Evolutionary conservation across 495 filamentous ascomycete species (phyloP).

Genomic region (Aspergillus coremiiformis): DNA sequence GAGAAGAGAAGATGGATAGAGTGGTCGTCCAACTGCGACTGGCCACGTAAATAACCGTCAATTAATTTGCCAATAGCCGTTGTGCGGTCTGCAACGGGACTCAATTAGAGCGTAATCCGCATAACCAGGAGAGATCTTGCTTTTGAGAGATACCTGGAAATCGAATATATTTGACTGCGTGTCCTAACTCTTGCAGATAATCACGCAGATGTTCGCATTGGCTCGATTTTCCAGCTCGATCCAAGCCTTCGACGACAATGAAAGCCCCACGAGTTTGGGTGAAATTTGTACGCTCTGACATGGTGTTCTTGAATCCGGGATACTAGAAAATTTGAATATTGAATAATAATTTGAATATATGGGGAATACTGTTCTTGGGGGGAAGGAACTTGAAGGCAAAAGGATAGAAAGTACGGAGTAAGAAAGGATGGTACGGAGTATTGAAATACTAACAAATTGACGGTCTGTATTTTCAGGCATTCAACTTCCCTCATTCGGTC

Average conservation of each 20-base stretch:
- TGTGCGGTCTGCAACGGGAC: conserved; percentile 56
- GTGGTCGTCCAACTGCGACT: conserved; percentile 77
- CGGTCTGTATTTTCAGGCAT: conserved; percentile 3
- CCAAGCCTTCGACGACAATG: conserved; percentile 87
- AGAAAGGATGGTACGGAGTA: background rate
- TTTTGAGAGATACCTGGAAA: conserved; percentile 70
- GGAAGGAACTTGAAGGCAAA: too few species aligned
- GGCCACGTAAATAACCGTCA: conserved; percentile 70
- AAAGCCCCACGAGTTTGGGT: conserved; percentile 55
- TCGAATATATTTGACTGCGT: conserved; percentile 63
- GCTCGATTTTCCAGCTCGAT: conserved; percentile 92
- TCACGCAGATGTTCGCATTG: conserved; percentile 71
- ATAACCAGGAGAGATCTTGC: background rate
- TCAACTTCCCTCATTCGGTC: background rate
- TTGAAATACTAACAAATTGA: background rate
- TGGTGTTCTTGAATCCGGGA: too few species aligned
- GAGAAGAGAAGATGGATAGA: conserved; percentile 93
- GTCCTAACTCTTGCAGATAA: conserved; percentile 53
- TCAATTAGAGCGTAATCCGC: conserved; percentile 9
- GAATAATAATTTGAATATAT: too few species aligned
- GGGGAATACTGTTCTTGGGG: too few species aligned
- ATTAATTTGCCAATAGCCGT: conserved; percentile 90
- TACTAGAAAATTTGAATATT: too few species aligned
- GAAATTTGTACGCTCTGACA: background rate
- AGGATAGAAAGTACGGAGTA: background rate